These are phyloP conservation scores for Penicillium sp. DNA, from an alignment of 2,329 filamentous ascomycete genomes.

Conservation along the genomic window DNA sequence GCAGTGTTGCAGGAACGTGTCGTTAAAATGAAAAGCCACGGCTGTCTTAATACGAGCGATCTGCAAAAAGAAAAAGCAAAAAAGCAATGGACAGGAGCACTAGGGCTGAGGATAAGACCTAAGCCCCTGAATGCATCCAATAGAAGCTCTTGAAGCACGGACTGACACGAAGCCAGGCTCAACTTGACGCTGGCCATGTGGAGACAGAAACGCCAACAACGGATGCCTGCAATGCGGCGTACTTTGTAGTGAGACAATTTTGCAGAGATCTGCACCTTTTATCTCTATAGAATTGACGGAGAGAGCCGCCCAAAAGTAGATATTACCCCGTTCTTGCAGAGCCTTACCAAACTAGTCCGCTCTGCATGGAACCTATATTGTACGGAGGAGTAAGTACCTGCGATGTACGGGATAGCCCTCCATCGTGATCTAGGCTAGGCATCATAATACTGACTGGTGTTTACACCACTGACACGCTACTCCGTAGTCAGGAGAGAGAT, in stretches of 20 bases:
- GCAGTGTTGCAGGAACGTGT: not conserved
- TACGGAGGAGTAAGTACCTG: not conserved
- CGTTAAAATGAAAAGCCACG: not conserved
- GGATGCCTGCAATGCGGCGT: not conserved
- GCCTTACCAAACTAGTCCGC: not conserved
- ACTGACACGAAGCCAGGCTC: not conserved
- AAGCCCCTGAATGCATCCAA: not conserved
- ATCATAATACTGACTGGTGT: too few species aligned
- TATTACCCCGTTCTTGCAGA: not conserved
- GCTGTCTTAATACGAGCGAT: not conserved
- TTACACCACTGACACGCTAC: too few species aligned
- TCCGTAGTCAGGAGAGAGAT: not conserved
- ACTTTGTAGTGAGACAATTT: not conserved
- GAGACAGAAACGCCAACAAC: not conserved
- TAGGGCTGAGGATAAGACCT: not conserved
- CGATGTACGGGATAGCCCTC: not conserved
- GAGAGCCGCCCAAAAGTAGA: not conserved
- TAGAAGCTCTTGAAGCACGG: not conserved
- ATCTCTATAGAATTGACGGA: not conserved
- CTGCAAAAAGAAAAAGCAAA: not conserved
- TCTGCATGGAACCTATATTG: not conserved
- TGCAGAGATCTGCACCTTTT: not conserved
- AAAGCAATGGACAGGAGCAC: not conserved
- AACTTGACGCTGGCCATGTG: not conserved
- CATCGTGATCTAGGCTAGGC: not conserved